phyloP scores from a whole-genome alignment of 306 rosid genomes.

The Mucuna pruriens region DNA sequence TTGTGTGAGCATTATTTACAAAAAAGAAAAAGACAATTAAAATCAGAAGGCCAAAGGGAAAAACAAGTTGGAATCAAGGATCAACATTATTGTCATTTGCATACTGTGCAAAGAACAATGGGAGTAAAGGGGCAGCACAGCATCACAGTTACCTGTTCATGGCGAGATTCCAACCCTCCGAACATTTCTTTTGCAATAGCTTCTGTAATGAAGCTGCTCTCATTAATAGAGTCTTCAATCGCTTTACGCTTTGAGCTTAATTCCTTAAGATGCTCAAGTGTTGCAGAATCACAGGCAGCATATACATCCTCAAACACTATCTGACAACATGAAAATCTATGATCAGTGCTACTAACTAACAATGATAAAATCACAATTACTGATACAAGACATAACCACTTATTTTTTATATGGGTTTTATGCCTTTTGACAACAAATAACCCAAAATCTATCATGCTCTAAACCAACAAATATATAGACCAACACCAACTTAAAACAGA shows the following conservation, averaged over 20 bases:
- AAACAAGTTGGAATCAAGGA: neutral
- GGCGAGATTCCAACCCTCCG: constrained; percentile 71
- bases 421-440: neutral
- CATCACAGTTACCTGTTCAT: constrained; percentile 63
- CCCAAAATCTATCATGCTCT: neutral
- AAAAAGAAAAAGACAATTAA: neutral
- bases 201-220: constrained; percentile 64
- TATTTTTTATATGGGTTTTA: neutral
- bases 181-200: constrained; percentile 85
- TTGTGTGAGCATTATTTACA: neutral
- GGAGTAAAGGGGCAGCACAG: neutral
- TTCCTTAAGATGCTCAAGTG: constrained; percentile 85
- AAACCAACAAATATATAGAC: neutral
- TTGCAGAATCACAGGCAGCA: constrained; percentile 61
- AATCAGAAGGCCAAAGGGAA: neutral
- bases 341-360: constrained; percentile 22
- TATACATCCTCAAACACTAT: constrained; percentile 71
- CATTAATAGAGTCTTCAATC: constrained; percentile 66
- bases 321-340: constrained; percentile 51
- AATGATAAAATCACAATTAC: constrained; percentile 2
- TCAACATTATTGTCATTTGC: neutral
- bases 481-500: neutral
- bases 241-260: constrained; percentile 76
- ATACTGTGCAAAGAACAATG: neutral
- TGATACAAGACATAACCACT: neutral